A percentile compares a stretch with the other conserved stretches of the same genome.
These are phyloP conservation scores for Nakazawaea molendinolei DNA, from an alignment of 805 yeast genomes.

Conservation along the genomic window DNA sequence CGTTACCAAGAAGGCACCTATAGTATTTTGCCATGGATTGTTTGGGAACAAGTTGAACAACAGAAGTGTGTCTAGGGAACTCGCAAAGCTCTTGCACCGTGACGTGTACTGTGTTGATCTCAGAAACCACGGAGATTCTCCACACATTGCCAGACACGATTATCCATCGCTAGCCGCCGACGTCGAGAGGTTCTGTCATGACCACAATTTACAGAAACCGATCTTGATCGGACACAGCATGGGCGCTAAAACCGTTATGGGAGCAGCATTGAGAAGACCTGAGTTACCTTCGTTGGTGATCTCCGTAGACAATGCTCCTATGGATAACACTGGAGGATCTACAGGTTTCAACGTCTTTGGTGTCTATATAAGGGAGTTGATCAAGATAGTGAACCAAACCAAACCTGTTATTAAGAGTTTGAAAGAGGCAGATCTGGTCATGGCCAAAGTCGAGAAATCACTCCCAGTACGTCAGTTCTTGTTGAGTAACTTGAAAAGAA, in stretches of 20 bases:
- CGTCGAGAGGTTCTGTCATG: slow-evolving; percentile 63
- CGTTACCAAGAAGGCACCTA: slow-evolving; percentile 34
- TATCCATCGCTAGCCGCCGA: slow-evolving; percentile 82
- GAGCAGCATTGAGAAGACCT: slow-evolving; percentile 64
- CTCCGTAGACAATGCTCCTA: slow-evolving; percentile 88
- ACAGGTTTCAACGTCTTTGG: slow-evolving; percentile 45
- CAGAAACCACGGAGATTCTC: slow-evolving; percentile 91
- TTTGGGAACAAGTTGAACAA: slow-evolving; percentile 84
- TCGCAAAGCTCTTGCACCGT: slow-evolving; percentile 40
- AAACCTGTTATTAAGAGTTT: slow-evolving; percentile 35
- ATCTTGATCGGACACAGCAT: slow-evolving; percentile 76
- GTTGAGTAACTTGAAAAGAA: slow-evolving; percentile 56
- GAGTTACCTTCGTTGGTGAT: slow-evolving; percentile 54
- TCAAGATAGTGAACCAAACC: slow-evolving; percentile 44
- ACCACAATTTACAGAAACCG: slow-evolving; percentile 38
- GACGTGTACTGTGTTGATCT: slow-evolving; percentile 70
- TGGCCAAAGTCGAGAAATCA: slow-evolving; percentile 57
- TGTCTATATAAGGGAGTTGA: slow-evolving; percentile 57
- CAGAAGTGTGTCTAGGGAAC: slow-evolving; percentile 63
- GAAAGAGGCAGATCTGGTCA: slow-evolving; percentile 60
- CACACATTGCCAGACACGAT: slow-evolving; percentile 64
- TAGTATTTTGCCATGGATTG: slow-evolving; percentile 80
- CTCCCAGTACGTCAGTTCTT: slow-evolving; percentile 68
- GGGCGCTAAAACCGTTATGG: slow-evolving; percentile 97
- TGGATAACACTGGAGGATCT: slow-evolving; percentile 44